Evolutionary conservation across 345 rosid genomes (phyloP).

Genomic region (Linum usitatissimum): DNA sequence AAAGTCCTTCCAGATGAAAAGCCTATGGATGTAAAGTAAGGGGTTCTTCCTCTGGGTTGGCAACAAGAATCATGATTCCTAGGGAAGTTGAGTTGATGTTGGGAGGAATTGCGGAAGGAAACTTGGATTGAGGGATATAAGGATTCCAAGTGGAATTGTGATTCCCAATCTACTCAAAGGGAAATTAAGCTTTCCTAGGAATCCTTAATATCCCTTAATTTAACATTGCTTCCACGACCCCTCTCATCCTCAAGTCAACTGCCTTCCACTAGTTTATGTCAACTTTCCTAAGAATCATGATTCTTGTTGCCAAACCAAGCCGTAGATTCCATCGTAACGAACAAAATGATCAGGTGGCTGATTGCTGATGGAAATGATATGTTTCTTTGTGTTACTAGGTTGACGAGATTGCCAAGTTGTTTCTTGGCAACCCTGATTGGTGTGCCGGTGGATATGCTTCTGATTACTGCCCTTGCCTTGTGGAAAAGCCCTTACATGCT

Average conservation of each 20-base stretch:
- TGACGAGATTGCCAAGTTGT: constrained; percentile 54
- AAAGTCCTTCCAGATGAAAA: constrained; percentile 36
- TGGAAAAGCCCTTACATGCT: constrained; percentile 84
- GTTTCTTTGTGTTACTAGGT: constrained; percentile 22
- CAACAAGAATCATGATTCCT: no score
- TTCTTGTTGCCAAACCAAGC: no score
- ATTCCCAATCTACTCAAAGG: background rate
- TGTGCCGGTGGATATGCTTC: constrained; percentile 44
- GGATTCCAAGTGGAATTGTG: background rate
- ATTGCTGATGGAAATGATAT: background rate
- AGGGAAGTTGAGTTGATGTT: no score
- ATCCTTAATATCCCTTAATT: no score
- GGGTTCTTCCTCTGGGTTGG: constrained; percentile 2
- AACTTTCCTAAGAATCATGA: no score
- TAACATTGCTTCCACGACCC: no score
- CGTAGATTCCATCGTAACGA: background rate
- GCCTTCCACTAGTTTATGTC: background rate
- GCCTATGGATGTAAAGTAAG: constrained; percentile 53
- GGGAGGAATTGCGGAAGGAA: no score
- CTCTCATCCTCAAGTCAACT: no score
- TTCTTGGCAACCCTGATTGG: constrained; percentile 53
- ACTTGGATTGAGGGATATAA: no score
- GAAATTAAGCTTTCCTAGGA: background rate
- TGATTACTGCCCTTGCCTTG: constrained; percentile 50
- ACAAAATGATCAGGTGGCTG: background rate